Conservation (phyloP, 1,139 yeast species). For the Wickerhamomyces sp. region DNA sequence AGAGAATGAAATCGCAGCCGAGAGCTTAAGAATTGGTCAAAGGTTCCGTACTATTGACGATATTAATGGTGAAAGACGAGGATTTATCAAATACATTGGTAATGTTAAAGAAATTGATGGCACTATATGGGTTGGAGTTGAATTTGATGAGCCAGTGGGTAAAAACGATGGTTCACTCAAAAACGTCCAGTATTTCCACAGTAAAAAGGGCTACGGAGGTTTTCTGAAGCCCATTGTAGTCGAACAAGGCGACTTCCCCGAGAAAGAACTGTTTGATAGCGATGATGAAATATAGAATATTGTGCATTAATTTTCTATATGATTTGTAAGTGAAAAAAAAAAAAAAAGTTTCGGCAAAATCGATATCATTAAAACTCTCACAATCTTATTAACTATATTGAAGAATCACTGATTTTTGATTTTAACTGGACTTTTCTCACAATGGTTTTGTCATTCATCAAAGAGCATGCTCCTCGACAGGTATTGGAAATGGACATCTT, state of each 20-base stretch:
- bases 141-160: constrained; percentile 66
- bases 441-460: neutral
- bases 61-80: constrained; percentile 56
- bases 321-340: too few relatives aligned
- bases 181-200: constrained; percentile 61
- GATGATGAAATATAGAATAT: constrained; percentile 34
- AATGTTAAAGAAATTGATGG: constrained; percentile 54
- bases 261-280: constrained; percentile 37
- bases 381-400: too few relatives aligned
- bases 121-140: constrained; percentile 74
- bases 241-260: constrained; percentile 46
- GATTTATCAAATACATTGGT: constrained; percentile 66
- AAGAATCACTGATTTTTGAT: too few relatives aligned
- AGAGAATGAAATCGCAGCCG: constrained; percentile 27
- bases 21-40: constrained; percentile 14
- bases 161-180: constrained; percentile 77
- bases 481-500: constrained; percentile 29
- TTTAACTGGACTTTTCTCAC: too few relatives aligned
- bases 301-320: too few relatives aligned
- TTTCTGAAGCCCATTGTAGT: constrained; percentile 45
- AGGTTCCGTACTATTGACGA: constrained; percentile 34
- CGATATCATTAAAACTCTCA: too few relatives aligned
- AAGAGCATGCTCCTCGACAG: neutral
- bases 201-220: constrained; percentile 54
- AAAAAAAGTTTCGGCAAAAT: too few relatives aligned